A percentile compares a stretch with the other conserved stretches of the same genome.
These are phyloP conservation scores for Suhomyces chickasaworum DNA, from an alignment of 1,139 yeast genomes.

Conservation along the genomic window DNA sequence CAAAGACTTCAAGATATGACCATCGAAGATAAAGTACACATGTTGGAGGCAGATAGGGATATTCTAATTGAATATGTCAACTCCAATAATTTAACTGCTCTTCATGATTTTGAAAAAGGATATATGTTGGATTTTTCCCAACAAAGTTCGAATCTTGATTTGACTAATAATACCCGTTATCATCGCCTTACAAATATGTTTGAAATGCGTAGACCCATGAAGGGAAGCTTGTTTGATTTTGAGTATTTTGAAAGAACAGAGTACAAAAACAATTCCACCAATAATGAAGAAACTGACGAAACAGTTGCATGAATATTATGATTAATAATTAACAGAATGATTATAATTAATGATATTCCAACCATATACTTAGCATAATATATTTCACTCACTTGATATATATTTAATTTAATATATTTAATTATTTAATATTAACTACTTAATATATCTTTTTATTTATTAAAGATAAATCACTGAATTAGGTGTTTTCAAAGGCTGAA, in stretches of 20 bases:
- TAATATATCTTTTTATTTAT: too few relatives aligned
- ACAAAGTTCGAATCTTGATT: slow-evolving; percentile 22
- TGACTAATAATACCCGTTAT: slow-evolving; percentile 23
- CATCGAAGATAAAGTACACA: slow-evolving; percentile 12
- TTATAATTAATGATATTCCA: neutral
- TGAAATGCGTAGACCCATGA: slow-evolving; percentile 31
- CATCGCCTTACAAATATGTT: slow-evolving; percentile 28
- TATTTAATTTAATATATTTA: too few relatives aligned
- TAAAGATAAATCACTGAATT: too few relatives aligned
- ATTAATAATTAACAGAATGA: too few relatives aligned
- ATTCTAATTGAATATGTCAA: slow-evolving; percentile 16
- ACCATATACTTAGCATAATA: neutral
- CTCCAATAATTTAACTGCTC: slow-evolving; percentile 16
- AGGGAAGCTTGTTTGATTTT: slow-evolving; percentile 34
- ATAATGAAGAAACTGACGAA: neutral
- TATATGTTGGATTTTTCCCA: slow-evolving; percentile 26
- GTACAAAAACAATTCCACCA: neutral
- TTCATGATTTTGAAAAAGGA: slow-evolving; percentile 19
- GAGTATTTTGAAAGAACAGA: slow-evolving; percentile 27
- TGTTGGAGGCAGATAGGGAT: slow-evolving; percentile 15
- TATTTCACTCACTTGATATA: too few relatives aligned
- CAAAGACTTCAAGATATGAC: slow-evolving; percentile 19
- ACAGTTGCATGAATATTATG: slow-evolving; percentile 2
- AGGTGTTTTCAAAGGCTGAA: too few relatives aligned
- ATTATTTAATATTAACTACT: too few relatives aligned